These are phyloP conservation scores for Lentinula lateritia DNA, from an alignment of 768 basidiomycete genomes.

Conservation along the genomic window DNA sequence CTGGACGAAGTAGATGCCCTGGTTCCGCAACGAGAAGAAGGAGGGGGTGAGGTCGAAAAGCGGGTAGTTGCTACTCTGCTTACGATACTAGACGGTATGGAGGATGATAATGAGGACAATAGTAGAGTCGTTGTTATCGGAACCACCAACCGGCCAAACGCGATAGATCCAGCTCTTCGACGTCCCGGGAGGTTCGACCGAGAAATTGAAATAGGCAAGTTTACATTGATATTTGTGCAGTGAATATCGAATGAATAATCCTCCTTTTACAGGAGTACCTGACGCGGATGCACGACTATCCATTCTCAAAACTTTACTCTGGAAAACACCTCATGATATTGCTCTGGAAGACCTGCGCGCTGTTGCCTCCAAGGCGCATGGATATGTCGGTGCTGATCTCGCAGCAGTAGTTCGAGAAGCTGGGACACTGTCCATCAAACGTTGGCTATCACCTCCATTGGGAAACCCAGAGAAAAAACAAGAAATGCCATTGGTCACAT, in stretches of 20 bases:
- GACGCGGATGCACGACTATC: conserved; percentile 78
- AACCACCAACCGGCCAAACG: conserved; percentile 93
- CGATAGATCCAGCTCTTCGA: conserved; percentile 89
- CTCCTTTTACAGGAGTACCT: conserved; percentile 62
- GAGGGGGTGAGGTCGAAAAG: conserved; percentile 91
- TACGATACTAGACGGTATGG: conserved; percentile 92
- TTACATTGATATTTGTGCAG: background rate
- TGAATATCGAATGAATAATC: background rate
- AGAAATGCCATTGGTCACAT: conserved; percentile 39
- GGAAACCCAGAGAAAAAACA: conserved; percentile 14
- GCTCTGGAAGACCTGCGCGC: conserved; percentile 50
- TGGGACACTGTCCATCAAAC: conserved; percentile 68
- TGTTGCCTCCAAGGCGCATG: conserved; percentile 80
- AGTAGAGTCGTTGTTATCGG: conserved; percentile 89
- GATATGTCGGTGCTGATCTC: conserved; percentile 96
- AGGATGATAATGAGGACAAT: conserved; percentile 37
- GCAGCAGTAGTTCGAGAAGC: conserved; percentile 86
- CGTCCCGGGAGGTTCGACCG: conserved; percentile 90
- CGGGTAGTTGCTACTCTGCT: conserved; percentile 92
- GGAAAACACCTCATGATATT: conserved; percentile 75
- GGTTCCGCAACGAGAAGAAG: conserved; percentile 85
- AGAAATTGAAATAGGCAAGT: conserved; percentile 18
- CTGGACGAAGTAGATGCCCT: conserved; percentile 96
- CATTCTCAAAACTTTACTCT: conserved; percentile 82
- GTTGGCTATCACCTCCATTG: conserved; percentile 18